Evolutionary conservation across 2,329 filamentous ascomycete species (phyloP).

Genomic region (Immersiporthe knoxdaviesiana): DNA sequence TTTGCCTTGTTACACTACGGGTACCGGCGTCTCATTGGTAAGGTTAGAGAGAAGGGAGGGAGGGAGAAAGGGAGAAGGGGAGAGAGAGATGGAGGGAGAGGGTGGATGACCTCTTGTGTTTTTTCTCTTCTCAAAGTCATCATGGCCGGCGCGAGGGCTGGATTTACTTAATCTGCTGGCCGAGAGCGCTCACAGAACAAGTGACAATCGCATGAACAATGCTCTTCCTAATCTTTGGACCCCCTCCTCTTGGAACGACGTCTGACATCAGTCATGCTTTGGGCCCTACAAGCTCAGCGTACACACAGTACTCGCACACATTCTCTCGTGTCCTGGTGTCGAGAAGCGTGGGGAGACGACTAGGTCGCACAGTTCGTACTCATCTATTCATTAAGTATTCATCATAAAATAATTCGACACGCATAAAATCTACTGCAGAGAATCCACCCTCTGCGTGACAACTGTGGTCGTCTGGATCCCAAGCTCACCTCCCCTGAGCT

Average conservation of each 20-base stretch:
- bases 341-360: not conserved
- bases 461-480: conserved; percentile 34
- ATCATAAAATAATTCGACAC: not conserved
- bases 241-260: not conserved
- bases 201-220: not conserved
- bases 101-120: not conserved
- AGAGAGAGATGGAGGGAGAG: no score
- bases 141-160: not conserved
- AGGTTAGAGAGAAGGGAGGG: not conserved
- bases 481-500: not conserved
- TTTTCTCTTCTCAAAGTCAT: not conserved
- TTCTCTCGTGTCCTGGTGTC: not conserved
- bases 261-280: not conserved
- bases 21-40: not conserved
- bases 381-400: not conserved
- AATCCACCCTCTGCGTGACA: conserved; percentile 32
- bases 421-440: conserved; percentile 8
- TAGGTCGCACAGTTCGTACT: not conserved
- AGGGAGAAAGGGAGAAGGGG: no score
- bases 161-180: not conserved
- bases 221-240: not conserved
- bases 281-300: not conserved
- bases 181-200: not conserved
- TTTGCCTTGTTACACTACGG: not conserved
- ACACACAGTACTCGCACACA: not conserved